Base-by-base conservation (phyloP, 106 monocot genomes). In the Allium fistulosum region DNA sequence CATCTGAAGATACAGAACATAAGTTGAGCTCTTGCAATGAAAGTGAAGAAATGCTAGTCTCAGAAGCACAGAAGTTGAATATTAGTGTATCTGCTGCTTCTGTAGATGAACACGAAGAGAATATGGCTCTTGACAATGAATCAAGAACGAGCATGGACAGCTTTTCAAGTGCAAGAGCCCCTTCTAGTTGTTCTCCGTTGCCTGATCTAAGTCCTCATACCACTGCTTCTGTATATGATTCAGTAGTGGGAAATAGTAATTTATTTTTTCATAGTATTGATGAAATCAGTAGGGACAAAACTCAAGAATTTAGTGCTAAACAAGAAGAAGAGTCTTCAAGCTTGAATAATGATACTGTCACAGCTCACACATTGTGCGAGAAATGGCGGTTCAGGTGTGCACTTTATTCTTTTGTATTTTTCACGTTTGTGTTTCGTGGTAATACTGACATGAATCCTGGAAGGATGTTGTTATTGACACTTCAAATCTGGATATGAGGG, bases 301-400 rank as follows among this genome's bases (percentile, higher is more conserved):
- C 50, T 58, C 74, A 77, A 65, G 63, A 26, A 53, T 4, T 59
- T 67, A 73, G 78, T 18, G 11, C 56, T 18, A 78, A 47, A 9
- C 68, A 78, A 56, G 75, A 80, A 18, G 17, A 78, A 59, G 75
- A 80, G 37, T 27, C 71, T 4, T 48, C 53, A 16, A 52, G 68
- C 7, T 62, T 67, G 56, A 49, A 49, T 66, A n/a, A 68, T 59
- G 65, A 66, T 10, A 79, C 56, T 59, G 49, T 51, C 76, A 71
- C 77, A 37, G 85, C 72, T 10, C 73, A 73, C 16, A 93, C 87
- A 80, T 59, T 81, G 45, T 99, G 99, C 76, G 99, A 99, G 58
- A 90, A 87, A 73, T 99, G 93, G 93, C 84, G 99, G 57, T 80
- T 77, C 10, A 93, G 89, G 99, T 99, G 69, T 18, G 53, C 53